These are phyloP conservation scores for Suhomyces vadensis DNA, from an alignment of 805 yeast species.

Conservation along the genomic window DNA sequence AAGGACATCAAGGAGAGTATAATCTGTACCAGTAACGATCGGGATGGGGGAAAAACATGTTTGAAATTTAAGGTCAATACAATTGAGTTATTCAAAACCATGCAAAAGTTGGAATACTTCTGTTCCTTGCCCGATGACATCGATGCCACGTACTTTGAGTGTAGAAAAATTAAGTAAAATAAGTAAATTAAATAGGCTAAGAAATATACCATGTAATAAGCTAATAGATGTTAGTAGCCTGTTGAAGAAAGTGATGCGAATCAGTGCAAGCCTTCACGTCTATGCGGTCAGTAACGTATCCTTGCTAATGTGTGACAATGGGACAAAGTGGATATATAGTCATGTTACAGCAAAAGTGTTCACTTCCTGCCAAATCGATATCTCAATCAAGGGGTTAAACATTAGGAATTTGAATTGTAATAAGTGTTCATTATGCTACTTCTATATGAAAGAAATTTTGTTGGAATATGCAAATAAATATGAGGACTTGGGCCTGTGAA, in stretches of 20 bases:
- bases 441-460: not conserved
- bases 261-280: no score
- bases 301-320: no score
- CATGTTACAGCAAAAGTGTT: no score
- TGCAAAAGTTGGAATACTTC: constrained; percentile 51
- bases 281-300: no score
- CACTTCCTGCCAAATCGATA: no score
- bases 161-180: constrained; percentile 38
- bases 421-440: not conserved
- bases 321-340: no score
- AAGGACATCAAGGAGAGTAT: constrained; percentile 38
- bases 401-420: no score
- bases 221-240: not conserved
- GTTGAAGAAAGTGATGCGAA: no score
- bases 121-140: constrained; percentile 52
- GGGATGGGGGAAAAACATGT: constrained; percentile 48
- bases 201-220: no score
- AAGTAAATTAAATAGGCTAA: no score
- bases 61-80: constrained; percentile 42
- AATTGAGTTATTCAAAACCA: constrained; percentile 45
- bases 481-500: no score
- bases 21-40: constrained; percentile 45
- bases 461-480: not conserved
- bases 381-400: no score
- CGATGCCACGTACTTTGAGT: constrained; percentile 52